These are phyloP conservation scores for Solanum sparsipilum DNA, from an alignment of 257 asterid species.

Conservation along the genomic window DNA sequence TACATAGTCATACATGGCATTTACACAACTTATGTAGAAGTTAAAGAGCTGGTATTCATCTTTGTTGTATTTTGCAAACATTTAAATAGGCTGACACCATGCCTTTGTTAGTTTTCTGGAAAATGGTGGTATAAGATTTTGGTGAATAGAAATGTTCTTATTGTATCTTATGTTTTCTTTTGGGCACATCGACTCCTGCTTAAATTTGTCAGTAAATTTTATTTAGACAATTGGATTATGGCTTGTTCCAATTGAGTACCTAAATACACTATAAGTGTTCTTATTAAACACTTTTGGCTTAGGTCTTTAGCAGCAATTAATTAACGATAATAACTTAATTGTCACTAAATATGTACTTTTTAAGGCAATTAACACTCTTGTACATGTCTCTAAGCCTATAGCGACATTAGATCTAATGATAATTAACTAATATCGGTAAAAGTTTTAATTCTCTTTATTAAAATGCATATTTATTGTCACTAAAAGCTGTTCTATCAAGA, in stretches of 20 bases:
- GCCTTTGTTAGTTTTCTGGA: not conserved
- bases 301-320: too few species aligned
- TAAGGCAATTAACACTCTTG: too few species aligned
- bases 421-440: too few species aligned
- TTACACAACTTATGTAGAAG: not conserved
- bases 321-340: too few species aligned
- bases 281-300: not conserved
- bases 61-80: not conserved
- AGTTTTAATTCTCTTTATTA: too few species aligned
- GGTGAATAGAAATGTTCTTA: not conserved
- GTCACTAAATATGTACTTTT: too few species aligned
- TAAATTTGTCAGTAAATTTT: not conserved
- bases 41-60: not conserved
- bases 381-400: too few species aligned
- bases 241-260: not conserved
- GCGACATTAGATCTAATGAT: too few species aligned
- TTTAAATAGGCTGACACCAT: not conserved
- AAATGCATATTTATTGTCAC: too few species aligned
- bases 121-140: not conserved
- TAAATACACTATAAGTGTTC: not conserved
- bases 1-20: not conserved
- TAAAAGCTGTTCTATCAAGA: too few species aligned
- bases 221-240: not conserved
- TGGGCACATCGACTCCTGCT: not conserved
- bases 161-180: not conserved